Evolutionary conservation across 176 grass and related monocot genomes (phyloP).

Genomic region (Oropetium thomaeum): DNA sequence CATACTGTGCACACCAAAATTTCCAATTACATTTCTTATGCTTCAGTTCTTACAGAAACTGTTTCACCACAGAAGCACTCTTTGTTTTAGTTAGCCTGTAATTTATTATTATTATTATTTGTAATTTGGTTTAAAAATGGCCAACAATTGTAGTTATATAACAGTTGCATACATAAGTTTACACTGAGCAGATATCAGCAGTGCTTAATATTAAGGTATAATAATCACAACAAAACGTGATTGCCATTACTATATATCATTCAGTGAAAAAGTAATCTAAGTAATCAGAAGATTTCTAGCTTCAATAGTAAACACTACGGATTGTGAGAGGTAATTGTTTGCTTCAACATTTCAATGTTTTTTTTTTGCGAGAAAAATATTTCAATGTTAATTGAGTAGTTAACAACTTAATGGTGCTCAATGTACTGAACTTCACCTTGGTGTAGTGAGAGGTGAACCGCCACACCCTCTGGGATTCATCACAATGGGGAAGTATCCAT

Average conservation of each 20-base stretch:
- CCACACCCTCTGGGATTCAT: conserved; percentile 94
- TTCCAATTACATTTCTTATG: background rate
- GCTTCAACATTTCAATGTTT: background rate
- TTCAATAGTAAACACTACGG: background rate
- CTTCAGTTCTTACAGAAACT: background rate
- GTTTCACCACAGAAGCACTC: no score
- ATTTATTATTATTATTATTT: background rate
- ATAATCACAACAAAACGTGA: background rate
- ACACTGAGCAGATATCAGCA: background rate
- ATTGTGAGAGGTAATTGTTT: background rate
- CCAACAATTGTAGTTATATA: background rate
- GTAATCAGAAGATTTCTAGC: background rate
- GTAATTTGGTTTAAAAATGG: background rate
- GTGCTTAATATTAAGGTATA: background rate
- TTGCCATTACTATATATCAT: background rate
- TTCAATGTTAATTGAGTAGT: background rate
- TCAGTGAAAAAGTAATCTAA: background rate
- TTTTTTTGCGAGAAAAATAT: no score
- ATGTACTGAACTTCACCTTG: conserved; percentile 57
- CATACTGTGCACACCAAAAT: background rate
- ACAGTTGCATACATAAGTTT: background rate
- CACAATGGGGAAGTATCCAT: conserved; percentile 84
- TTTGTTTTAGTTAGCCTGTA: no score
- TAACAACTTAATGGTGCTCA: background rate
- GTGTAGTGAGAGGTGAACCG: conserved; percentile 74